phyloP scores from a whole-genome alignment of 192 early-diverging fungal genomes.

The Coemansia asiatica region DNA sequence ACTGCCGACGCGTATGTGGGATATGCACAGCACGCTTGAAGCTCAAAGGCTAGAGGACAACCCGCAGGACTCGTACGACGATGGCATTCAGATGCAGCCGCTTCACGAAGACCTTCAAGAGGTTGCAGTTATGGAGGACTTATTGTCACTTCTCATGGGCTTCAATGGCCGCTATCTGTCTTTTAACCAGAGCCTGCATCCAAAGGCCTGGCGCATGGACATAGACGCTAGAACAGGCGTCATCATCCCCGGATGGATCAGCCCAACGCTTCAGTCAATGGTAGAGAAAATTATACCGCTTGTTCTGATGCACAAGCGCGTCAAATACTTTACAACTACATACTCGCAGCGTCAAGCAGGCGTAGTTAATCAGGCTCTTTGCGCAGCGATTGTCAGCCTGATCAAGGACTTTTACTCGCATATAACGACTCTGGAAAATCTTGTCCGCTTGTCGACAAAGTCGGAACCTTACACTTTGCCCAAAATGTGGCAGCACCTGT shows the following conservation, averaged over 20 bases:
- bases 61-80: conserved; percentile 26
- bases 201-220: conserved; percentile 50
- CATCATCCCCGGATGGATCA: conserved; percentile 61
- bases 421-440: conserved; percentile 88
- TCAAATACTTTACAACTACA: conserved; percentile 75
- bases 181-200: conserved; percentile 36
- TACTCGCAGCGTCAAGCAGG: conserved; percentile 80
- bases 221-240: conserved; percentile 25
- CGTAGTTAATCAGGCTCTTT: conserved; percentile 85
- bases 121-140: conserved; percentile 81
- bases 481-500: conserved; percentile 87
- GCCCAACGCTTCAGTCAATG: conserved; percentile 62
- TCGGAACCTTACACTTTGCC: conserved; percentile 77
- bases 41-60: background rate
- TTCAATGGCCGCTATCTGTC: conserved; percentile 77
- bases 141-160: conserved; percentile 85
- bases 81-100: conserved; percentile 28
- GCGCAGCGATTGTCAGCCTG: conserved; percentile 73
- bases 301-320: conserved; percentile 69
- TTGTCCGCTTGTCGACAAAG: conserved; percentile 62
- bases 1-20: conserved; percentile 35
- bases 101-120: conserved; percentile 68
- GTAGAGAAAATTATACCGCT: conserved; percentile 77
- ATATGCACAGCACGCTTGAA: conserved; percentile 23
- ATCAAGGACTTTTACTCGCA: conserved; percentile 82